Evolutionary conservation across 257 asterid species (phyloP).

Genomic region (Solanum dulcamara): DNA sequence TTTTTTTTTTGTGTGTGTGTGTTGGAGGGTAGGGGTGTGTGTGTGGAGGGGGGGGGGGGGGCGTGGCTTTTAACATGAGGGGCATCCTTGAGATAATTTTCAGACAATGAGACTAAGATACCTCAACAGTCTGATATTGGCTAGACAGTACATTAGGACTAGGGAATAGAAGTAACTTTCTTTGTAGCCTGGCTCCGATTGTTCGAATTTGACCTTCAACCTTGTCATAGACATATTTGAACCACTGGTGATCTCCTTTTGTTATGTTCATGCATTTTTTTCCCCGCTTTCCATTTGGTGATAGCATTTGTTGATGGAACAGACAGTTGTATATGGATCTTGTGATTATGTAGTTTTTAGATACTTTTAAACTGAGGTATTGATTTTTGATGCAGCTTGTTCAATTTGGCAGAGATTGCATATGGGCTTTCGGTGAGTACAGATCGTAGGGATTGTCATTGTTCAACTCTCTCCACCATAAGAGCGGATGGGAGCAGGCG

Average conservation of each 20-base stretch:
- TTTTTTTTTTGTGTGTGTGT: neutral
- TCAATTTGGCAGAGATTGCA: conserved; percentile 76
- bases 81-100: neutral
- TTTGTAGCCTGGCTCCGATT: neutral
- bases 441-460: neutral
- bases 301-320: neutral
- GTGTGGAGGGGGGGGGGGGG: too few relatives aligned
- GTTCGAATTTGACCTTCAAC: neutral
- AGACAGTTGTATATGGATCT: neutral
- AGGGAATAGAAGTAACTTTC: neutral
- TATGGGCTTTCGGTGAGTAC: conserved; percentile 11
- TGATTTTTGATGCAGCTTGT: conserved; percentile 82
- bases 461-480: conserved; percentile 10
- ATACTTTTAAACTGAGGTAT: conserved; percentile 36
- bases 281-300: neutral
- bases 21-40: neutral
- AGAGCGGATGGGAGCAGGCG: conserved; percentile 31
- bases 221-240: neutral
- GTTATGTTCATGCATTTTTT: neutral
- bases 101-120: neutral
- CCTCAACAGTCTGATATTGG: neutral
- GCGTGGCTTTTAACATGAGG: neutral
- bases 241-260: neutral
- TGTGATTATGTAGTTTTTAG: neutral
- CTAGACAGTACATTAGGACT: neutral